Evolutionary conservation across 306 rosid species (phyloP).

Genomic region (Phaseolus lunatus): DNA sequence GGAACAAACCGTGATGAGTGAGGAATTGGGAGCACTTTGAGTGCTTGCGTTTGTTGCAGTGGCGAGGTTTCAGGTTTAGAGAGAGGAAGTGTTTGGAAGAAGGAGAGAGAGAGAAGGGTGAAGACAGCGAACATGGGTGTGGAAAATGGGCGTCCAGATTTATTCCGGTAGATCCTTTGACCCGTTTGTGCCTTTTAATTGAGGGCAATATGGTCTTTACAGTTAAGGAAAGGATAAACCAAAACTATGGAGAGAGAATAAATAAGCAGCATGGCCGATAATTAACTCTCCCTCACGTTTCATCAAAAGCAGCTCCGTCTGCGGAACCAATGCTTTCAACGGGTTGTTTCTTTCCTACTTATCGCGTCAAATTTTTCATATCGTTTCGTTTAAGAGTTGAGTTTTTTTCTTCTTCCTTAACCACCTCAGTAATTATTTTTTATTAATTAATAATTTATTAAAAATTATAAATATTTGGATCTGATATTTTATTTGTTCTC

Average conservation of each 20-base stretch:
- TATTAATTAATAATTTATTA: too few relatives aligned
- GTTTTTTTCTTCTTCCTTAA: too few relatives aligned
- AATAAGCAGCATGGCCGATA: background rate
- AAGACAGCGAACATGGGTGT: slow-evolving; percentile 28
- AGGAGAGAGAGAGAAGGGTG: slow-evolving; percentile 1
- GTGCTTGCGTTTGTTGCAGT: slow-evolving; percentile 45
- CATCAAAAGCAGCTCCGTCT: background rate
- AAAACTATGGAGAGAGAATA: background rate
- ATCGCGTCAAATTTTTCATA: too few relatives aligned
- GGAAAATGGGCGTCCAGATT: slow-evolving; percentile 60
- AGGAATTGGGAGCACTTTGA: slow-evolving; percentile 48
- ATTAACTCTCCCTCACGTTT: background rate
- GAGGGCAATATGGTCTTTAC: slow-evolving; percentile 59
- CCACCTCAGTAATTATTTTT: too few relatives aligned
- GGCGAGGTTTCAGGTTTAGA: slow-evolving; percentile 59
- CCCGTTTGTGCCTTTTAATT: slow-evolving; percentile 57
- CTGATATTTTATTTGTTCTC: too few relatives aligned
- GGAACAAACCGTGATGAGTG: slow-evolving; percentile 65
- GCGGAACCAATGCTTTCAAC: background rate
- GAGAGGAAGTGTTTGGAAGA: slow-evolving; percentile 42
- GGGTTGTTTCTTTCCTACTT: background rate
- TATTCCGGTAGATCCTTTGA: slow-evolving; percentile 72
- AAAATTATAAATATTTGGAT: too few relatives aligned
- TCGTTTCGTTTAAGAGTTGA: too few relatives aligned
- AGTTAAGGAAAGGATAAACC: background rate